A percentile compares a stretch with the other conserved stretches of the same genome.
Evolutionary conservation across 2,329 filamentous ascomycete genomes (phyloP).

Genomic region (Trichoderma koningii): DNA sequence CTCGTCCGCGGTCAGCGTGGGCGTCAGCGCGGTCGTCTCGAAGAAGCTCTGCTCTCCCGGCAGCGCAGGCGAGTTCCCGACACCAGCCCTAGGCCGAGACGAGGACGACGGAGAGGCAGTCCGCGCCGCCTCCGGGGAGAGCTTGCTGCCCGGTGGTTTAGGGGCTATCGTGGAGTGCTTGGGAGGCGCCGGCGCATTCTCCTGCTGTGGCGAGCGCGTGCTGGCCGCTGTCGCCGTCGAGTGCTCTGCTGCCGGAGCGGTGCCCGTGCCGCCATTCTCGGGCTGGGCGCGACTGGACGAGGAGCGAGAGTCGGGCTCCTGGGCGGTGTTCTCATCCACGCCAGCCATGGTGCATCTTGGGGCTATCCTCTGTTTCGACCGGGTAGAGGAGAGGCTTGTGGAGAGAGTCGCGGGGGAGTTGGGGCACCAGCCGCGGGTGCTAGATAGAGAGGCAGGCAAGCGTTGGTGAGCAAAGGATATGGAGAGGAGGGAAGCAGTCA

Average conservation of each 20-base stretch:
- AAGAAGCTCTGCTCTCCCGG: conserved; percentile 46
- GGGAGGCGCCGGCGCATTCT: conserved; percentile 20
- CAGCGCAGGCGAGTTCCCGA: conserved; percentile 14
- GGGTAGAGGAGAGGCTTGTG: background rate
- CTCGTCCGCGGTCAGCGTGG: conserved; percentile 43
- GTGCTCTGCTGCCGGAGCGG: conserved; percentile 1
- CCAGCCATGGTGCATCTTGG: conserved; percentile 29
- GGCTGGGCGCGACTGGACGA: conserved; percentile 16
- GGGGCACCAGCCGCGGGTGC: background rate
- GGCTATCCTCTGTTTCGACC: conserved; percentile 1
- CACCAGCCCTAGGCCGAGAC: conserved; percentile 4
- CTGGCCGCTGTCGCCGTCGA: conserved; percentile 9
- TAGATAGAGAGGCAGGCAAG: background rate
- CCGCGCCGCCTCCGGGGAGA: conserved; percentile 18
- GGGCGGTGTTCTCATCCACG: conserved; percentile 27
- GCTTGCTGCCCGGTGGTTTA: conserved; percentile 1
- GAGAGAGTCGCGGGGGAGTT: background rate
- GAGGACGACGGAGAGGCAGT: background rate
- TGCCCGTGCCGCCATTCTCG: conserved; percentile 8
- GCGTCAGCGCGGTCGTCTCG: conserved; percentile 44
- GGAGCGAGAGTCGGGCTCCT: conserved; percentile 21
- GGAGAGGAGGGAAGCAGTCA: background rate
- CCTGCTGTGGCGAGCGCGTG: conserved; percentile 11
- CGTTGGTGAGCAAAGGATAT: background rate
- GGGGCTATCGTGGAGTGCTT: conserved; percentile 14